Evolutionary conservation across 306 rosid species (phyloP), one percentile per base, ranked within the genome.

Genomic region (Fagus crenata): DNA sequence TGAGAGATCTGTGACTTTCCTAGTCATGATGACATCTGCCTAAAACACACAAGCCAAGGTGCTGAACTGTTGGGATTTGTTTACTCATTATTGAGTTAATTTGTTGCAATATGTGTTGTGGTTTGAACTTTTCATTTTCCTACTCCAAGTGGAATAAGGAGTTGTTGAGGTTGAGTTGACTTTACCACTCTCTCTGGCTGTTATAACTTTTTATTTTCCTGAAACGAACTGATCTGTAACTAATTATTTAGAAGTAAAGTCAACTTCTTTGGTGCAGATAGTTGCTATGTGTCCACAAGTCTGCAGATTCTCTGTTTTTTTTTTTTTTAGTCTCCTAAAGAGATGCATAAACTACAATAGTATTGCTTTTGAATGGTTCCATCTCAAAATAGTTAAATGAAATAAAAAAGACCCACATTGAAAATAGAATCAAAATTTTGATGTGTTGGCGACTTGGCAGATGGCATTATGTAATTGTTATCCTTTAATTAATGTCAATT

Each of bases 111-210:
- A 2, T 28, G 14, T 5, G 14, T 67, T 53, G 9, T 22, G 65
- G 35, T 73, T n/a, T 72, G 43, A 31, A 31, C 32, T 56, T 80
- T 80, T 69, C 58, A 69, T 61, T 59, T 77, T 76, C 72, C 78
- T 64, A 61, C 78, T 32, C 49, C 37, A 31, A 28, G 32, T 77
- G 67, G 76, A 49, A 14, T 22, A 7, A 7, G 11, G 39, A 11
- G 36, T n/a, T 35, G 40, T 60, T 43, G 6, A 53, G 69, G 56
- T 22, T 56, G 40, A 17, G 77, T 68, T 73, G 78, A 73, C 78
- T 82, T 9, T 22, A 6, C 8, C 28, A 7, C 0, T 6, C 5
- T 6, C 1, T 8, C 56, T 49, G 13, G 60, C n/a, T 32, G 53
- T 59, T 53, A 31, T 63, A 6, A 22, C 28, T 22, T 22, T 22